Evolutionary conservation across 2,329 filamentous ascomycete species (phyloP).

Genomic region (Ascochyta clinopodiicola): DNA sequence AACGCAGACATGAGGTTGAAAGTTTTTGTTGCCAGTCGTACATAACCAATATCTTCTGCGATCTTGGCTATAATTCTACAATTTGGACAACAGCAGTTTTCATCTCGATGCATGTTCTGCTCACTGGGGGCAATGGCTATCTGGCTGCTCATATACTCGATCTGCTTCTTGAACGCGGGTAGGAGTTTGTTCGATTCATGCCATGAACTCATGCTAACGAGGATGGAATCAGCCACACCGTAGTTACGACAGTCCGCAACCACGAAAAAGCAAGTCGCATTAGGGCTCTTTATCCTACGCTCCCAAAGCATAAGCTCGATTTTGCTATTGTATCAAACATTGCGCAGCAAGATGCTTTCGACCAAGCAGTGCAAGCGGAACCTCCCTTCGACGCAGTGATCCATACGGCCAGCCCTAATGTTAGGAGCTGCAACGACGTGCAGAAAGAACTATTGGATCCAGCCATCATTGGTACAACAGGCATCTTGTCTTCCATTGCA

Average conservation of each 20-base stretch:
- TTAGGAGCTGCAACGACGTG: constrained; percentile 71
- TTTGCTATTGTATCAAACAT: constrained; percentile 75
- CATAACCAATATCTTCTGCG: no score
- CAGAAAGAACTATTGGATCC: constrained; percentile 65
- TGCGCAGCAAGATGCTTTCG: constrained; percentile 70
- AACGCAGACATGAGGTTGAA: no score
- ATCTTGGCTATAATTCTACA: no score
- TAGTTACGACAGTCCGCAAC: constrained; percentile 65
- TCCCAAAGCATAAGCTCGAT: constrained; percentile 61
- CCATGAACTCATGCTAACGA: neutral
- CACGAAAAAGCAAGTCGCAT: constrained; percentile 64
- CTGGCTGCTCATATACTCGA: constrained; percentile 67
- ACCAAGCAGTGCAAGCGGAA: constrained; percentile 59
- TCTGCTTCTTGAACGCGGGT: constrained; percentile 58
- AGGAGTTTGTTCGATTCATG: constrained; percentile 3
- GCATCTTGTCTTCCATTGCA: constrained; percentile 64
- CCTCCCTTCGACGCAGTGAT: constrained; percentile 70
- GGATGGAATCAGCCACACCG: constrained; percentile 54
- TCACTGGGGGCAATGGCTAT: constrained; percentile 62
- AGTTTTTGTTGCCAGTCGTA: no score
- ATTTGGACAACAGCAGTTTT: no score
- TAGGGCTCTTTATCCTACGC: constrained; percentile 55
- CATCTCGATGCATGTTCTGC: constrained; percentile 20
- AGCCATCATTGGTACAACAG: constrained; percentile 66
- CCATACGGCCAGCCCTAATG: constrained; percentile 61